Evolutionary conservation across 75 land plant species (phyloP).

Genomic region (Pseudotsuga menziesii): DNA sequence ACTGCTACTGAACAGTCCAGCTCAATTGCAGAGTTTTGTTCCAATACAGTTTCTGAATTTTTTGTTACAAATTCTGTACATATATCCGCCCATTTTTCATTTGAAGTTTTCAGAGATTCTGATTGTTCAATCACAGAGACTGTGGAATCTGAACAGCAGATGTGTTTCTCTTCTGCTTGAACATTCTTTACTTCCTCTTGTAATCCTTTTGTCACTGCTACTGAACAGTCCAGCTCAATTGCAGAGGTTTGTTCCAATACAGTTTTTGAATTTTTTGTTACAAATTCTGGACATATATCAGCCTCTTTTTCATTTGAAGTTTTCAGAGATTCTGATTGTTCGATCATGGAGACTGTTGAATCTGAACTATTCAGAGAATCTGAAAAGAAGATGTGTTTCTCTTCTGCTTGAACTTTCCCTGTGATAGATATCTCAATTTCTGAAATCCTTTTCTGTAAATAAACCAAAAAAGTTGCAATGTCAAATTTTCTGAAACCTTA

Average conservation of each 20-base stretch:
- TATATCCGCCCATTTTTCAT: background rate
- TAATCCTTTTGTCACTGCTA: background rate
- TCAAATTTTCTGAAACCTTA: background rate
- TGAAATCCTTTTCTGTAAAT: slow-evolving; percentile 6
- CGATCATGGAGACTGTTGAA: background rate
- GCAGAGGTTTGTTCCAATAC: background rate
- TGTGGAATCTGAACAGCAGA: background rate
- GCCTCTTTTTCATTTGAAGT: background rate
- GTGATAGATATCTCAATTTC: background rate
- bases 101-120: too few relatives aligned
- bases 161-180: background rate
- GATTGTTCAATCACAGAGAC: too few relatives aligned
- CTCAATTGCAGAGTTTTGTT: background rate
- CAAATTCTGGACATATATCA: background rate
- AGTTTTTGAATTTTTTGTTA: slow-evolving; percentile 1
- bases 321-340: background rate
- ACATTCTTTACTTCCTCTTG: background rate
- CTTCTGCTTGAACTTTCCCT: background rate
- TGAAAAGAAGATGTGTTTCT: background rate
- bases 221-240: background rate
- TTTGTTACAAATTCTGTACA: background rate
- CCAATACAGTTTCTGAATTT: background rate
- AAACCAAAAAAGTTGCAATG: background rate
- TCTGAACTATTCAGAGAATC: background rate
- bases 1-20: background rate